Base-by-base conservation (phyloP, 495 filamentous ascomycete genomes). In the Thermothielavioides terrestris region DNA sequence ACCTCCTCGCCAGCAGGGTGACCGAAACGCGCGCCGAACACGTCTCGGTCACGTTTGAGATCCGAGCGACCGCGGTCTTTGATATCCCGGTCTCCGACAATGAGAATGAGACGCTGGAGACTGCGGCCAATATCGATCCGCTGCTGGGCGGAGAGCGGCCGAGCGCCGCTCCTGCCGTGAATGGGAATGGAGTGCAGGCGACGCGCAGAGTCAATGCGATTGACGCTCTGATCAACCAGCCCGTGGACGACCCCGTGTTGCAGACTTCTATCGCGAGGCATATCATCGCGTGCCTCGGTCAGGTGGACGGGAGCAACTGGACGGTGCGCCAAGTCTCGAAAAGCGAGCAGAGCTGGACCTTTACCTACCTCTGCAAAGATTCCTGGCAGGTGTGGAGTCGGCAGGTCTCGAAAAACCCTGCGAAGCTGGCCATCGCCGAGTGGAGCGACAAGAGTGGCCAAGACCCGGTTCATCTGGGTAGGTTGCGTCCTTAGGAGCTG, bases 351-450 rank as follows among this genome's bases (percentile, higher is more conserved):
- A 68, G 69, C 15, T 76, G 73, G 73, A 67, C 60, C 5, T 75
- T 76, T 42, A 67, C 60, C 12, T 73, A 74, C 48, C 62, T 68
- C 36, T 76, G 73, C 63, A 69, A 68, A 54, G 68, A 68, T 55
- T 76, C 73, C n/a, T 54, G 67, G 37, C 61, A 67, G 54, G 62
- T 62, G 14, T 76, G 73, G 73, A 60, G 50, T 39, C 71, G 68
- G n/a, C 65, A 70, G 31, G 55, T 58, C 49, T 57, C 63, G 1
- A 74, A 71, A 37, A 64, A 46, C 26, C 50, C 61, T 15, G 51
- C 62, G 12, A 68, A 64, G 49, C 36, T 56, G 7, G 51, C 52
- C 36, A 69, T 75, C 43, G 69, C 60, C 8, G 70, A 66, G 34
- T 72, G 66, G 52, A 75, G 69, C 48, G 58, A 63, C 22, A 65